These are phyloP conservation scores for Anethum foeniculum DNA, from an alignment of 140 eudicot species.

Conservation along the genomic window DNA sequence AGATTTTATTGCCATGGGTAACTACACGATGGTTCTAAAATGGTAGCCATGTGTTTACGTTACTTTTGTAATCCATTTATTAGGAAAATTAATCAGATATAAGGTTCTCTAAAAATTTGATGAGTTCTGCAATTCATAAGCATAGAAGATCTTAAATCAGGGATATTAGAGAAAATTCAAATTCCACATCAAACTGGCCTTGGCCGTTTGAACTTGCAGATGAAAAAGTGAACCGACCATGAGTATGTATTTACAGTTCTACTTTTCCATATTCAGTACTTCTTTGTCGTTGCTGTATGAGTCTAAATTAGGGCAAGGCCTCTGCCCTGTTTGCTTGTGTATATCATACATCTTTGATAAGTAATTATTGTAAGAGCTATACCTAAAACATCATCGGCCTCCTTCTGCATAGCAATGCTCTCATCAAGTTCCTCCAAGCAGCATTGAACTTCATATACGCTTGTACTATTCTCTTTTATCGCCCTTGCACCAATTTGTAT, in stretches of 20 bases:
- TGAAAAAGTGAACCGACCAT: not conserved
- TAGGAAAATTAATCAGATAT: not conserved
- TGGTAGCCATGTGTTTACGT: not conserved
- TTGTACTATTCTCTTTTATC: slow-evolving; percentile 50
- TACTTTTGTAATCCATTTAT: not conserved
- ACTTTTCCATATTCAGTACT: no score
- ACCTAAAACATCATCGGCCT: slow-evolving; percentile 34
- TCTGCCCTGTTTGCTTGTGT: not conserved
- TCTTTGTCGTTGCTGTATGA: not conserved
- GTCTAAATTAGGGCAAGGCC: not conserved
- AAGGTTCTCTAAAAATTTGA: not conserved
- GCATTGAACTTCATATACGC: slow-evolving; percentile 55
- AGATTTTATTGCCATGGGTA: not conserved
- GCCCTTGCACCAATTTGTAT: slow-evolving; percentile 58
- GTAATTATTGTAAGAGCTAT: no score
- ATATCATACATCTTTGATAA: no score
- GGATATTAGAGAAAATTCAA: not conserved
- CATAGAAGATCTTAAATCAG: not conserved
- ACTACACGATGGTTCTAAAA: not conserved
- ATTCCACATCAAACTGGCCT: not conserved
- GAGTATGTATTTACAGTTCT: not conserved
- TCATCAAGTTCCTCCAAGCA: slow-evolving; percentile 72
- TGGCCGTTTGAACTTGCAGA: not conserved
- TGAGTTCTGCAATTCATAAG: not conserved
- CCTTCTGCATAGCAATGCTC: slow-evolving; percentile 48